phyloP scores from a whole-genome alignment of 1,284 basidiomycete species.

The Ustanciosporium gigantosporum region DNA sequence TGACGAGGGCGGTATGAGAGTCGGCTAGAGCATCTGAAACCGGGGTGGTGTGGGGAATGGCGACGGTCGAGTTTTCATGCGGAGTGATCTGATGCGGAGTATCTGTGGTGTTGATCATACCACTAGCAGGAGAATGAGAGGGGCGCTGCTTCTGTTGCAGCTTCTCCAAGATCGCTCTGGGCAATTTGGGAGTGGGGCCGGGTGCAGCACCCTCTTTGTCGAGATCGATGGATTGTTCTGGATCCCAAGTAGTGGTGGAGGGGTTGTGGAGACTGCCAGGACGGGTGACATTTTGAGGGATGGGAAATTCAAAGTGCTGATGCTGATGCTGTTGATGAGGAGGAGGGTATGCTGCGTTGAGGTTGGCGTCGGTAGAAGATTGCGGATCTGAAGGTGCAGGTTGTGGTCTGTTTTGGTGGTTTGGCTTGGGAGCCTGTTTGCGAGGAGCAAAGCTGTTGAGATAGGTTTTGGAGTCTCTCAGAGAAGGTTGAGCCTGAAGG shows the following conservation, averaged over 20 bases:
- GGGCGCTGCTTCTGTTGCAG: conserved; percentile 12
- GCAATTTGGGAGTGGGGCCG: conserved; percentile 4
- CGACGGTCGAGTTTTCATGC: conserved; percentile 57
- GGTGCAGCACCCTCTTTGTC: background rate
- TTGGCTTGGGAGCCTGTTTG: conserved; percentile 13
- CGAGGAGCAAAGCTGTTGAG: conserved; percentile 74
- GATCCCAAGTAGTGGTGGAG: conserved; percentile 34
- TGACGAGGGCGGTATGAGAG: conserved; percentile 84
- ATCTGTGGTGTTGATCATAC: conserved; percentile 12
- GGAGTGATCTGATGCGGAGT: conserved; percentile 53
- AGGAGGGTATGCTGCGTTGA: conserved; percentile 6
- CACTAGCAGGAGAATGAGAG: conserved; percentile 48
- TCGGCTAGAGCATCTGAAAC: conserved; percentile 32
- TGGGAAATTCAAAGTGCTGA: conserved; percentile 28
- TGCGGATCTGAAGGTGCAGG: background rate
- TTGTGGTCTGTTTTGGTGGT: no score
- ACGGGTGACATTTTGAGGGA: conserved; percentile 25
- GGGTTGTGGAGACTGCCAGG: conserved; percentile 35
- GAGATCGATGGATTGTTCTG: conserved; percentile 17
- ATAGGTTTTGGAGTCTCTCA: conserved; percentile 86
- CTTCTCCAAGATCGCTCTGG: conserved; percentile 25
- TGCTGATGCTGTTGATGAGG: conserved; percentile 1
- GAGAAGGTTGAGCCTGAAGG: conserved; percentile 86
- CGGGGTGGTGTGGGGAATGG: conserved; percentile 30
- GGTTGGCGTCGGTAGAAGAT: conserved; percentile 5